These are phyloP conservation scores for Geosmithia morbida DNA, from an alignment of 2,329 filamentous ascomycete species.

Conservation along the genomic window DNA sequence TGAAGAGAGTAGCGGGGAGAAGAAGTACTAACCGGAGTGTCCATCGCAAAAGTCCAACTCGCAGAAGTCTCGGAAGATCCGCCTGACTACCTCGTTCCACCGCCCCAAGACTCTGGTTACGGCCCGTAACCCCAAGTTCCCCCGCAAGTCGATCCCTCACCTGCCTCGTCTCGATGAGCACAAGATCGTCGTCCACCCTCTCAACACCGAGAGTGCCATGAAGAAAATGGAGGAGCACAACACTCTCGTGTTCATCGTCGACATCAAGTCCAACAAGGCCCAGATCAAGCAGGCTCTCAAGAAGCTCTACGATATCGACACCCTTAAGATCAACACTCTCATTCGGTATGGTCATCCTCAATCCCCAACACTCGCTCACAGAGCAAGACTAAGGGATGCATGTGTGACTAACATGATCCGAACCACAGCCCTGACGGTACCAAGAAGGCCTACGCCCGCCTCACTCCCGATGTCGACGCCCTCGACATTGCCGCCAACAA, in stretches of 20 bases:
- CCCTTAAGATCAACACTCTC: slow-evolving; percentile 98
- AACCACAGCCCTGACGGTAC: slow-evolving; percentile 67
- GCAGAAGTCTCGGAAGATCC: slow-evolving; percentile 87
- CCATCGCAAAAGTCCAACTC: slow-evolving; percentile 27
- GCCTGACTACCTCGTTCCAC: slow-evolving; percentile 91
- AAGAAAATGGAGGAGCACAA: slow-evolving; percentile 99
- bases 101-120: slow-evolving; percentile 91
- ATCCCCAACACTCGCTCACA: not conserved
- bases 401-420: slow-evolving; percentile 6
- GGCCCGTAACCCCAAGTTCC: slow-evolving; percentile 87
- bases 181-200: slow-evolving; percentile 94
- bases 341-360: slow-evolving; percentile 70
- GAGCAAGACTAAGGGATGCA: not conserved
- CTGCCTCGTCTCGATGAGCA: slow-evolving; percentile 87
- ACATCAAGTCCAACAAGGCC: slow-evolving; percentile 97
- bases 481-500: slow-evolving; percentile 99
- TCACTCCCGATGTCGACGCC: slow-evolving; percentile 93
- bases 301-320: slow-evolving; percentile 98
- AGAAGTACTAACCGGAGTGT: slow-evolving; percentile 2
- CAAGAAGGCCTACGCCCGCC: slow-evolving; percentile 97
- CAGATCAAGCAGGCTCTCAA: slow-evolving; percentile 98
- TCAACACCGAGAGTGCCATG: slow-evolving; percentile 99
- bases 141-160: slow-evolving; percentile 86
- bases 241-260: slow-evolving; percentile 95
- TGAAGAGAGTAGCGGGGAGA: not conserved